A percentile compares a stretch with the other conserved stretches of the same genome.
phyloP scores from a whole-genome alignment of 2,329 filamentous ascomycete genomes.

The Ceratocystis papillata region DNA sequence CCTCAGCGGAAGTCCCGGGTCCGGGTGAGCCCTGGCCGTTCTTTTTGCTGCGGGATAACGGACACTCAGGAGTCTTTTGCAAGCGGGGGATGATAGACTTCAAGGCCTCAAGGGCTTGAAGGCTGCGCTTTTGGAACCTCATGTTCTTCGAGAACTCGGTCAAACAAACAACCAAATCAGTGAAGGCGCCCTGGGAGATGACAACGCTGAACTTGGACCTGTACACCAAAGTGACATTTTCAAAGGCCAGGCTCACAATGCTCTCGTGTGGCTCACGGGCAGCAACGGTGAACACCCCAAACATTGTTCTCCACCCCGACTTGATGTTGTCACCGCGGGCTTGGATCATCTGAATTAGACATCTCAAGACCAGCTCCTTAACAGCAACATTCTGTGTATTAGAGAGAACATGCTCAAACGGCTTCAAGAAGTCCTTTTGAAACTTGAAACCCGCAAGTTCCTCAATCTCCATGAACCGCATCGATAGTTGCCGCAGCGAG shows the following conservation, averaged over 20 bases:
- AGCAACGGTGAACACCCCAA: conserved; percentile 94
- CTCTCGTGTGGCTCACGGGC: conserved; percentile 86
- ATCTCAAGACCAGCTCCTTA: conserved; percentile 94
- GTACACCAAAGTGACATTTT: conserved; percentile 93
- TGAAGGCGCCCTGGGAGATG: conserved; percentile 91
- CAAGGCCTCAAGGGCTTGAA: conserved; percentile 88
- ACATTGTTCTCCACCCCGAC: conserved; percentile 98
- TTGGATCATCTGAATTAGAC: conserved; percentile 98
- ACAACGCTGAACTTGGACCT: conserved; percentile 91
- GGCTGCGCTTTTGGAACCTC: conserved; percentile 95
- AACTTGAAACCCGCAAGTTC: conserved; percentile 98
- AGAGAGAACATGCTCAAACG: conserved; percentile 93
- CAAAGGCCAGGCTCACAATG: conserved; percentile 88
- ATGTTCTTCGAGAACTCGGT: conserved; percentile 99
- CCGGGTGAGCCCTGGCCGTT: conserved; percentile 35
- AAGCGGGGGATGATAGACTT: conserved; percentile 91
- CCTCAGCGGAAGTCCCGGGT: conserved; percentile 78
- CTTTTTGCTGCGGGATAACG: conserved; percentile 56
- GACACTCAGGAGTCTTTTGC: conserved; percentile 91
- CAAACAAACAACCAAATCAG: conserved; percentile 88
- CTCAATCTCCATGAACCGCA: conserved; percentile 98
- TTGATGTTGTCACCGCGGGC: conserved; percentile 92
- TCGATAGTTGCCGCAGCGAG: conserved; percentile 86
- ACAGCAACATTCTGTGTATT: conserved; percentile 86
- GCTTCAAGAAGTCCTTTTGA: conserved; percentile 97